These are phyloP conservation scores for Yarrowia deformans DNA, from an alignment of 805 yeast species.

Conservation along the genomic window DNA sequence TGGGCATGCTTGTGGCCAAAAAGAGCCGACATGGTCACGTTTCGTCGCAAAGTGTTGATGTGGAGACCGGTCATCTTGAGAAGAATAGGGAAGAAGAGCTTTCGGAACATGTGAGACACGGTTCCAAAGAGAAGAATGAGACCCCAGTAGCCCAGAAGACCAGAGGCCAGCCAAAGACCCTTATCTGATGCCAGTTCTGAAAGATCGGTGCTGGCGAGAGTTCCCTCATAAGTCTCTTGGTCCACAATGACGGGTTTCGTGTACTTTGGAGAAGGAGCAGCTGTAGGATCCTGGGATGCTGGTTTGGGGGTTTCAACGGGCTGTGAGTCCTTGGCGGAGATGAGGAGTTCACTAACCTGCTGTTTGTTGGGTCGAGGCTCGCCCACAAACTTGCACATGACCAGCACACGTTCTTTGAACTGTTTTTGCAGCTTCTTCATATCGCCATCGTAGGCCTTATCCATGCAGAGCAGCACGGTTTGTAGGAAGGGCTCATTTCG, in stretches of 20 bases:
- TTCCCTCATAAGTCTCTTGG: conserved; percentile 1
- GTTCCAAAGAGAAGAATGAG: conserved; percentile 45
- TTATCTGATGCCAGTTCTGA: conserved; percentile 13
- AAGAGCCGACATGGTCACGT: conserved; percentile 20
- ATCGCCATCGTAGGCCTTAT: conserved; percentile 18
- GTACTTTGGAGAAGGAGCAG: conserved; percentile 1
- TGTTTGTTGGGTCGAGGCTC: neutral
- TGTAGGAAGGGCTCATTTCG: conserved; percentile 15
- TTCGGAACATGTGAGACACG: conserved; percentile 41
- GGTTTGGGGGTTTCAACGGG: conserved; percentile 5
- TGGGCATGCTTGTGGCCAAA: conserved; percentile 33
- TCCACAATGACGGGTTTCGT: conserved; percentile 12
- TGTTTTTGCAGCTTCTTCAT: conserved; percentile 10
- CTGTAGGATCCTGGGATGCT: neutral
- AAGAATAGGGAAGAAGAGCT: conserved; percentile 13
- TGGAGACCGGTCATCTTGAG: conserved; percentile 40
- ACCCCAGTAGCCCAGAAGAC: conserved; percentile 49
- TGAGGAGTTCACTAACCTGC: conserved; percentile 10
- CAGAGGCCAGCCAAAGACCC: conserved; percentile 44
- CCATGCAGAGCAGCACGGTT: conserved; percentile 30
- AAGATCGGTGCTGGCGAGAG: neutral
- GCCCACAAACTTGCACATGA: conserved; percentile 28
- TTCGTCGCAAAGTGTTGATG: conserved; percentile 19
- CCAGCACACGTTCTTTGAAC: conserved; percentile 18
- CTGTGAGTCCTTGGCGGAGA: neutral